Base-by-base conservation (phyloP, 345 rosid species). In the Fremontodendron californicum region DNA sequence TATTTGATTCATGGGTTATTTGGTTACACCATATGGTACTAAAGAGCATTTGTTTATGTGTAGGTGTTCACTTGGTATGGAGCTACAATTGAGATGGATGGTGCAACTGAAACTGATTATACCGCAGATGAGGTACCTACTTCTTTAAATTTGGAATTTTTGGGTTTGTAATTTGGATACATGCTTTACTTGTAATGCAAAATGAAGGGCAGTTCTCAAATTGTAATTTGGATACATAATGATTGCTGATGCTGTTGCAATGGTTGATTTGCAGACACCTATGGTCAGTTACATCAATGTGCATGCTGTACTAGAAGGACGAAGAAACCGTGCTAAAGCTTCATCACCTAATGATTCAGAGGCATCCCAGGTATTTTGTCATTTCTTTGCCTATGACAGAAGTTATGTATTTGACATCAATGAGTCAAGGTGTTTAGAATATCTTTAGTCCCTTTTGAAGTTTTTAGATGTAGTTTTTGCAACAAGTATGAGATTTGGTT, bases 41-140 rank as follows among this genome's bases (percentile, higher is more conserved):
- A 31, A 78, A n/a, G 37, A 60, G 43, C 45, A 55, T 43, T 29
- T 33, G 62, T 12, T 48, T 46, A 40, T 63, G 37, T 49, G 52
- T 71, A 93, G 99, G 98, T 92, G 55, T 96, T 96, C 77, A 93
- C 98, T 19, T 93, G 98, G 98, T 89, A 90, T 76, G 98, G 98
- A 80, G 98, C 99, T 7, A 91, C 94, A 16, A 83, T 96, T 72
- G 99, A 96, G 83, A 85, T 96, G 87, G 96, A 93, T 74, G 96
- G 97, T 60, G 49, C 80, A 23, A 88, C 96, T 3, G 98, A 96
- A 83, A 92, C 99, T 25, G 97, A 93, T 88, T 93, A 96, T 84
- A 90, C 89, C 2, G 97, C 97, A 2, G 96, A 96, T 74, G 98
- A 96, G 98, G 99, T 86, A 16, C 5, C 35, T 79, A 15, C 72